Evolutionary conservation across 2,329 filamentous ascomycete genomes (phyloP), one percentile per base, ranked within the genome.

Genomic region (Cercospora zeina): DNA sequence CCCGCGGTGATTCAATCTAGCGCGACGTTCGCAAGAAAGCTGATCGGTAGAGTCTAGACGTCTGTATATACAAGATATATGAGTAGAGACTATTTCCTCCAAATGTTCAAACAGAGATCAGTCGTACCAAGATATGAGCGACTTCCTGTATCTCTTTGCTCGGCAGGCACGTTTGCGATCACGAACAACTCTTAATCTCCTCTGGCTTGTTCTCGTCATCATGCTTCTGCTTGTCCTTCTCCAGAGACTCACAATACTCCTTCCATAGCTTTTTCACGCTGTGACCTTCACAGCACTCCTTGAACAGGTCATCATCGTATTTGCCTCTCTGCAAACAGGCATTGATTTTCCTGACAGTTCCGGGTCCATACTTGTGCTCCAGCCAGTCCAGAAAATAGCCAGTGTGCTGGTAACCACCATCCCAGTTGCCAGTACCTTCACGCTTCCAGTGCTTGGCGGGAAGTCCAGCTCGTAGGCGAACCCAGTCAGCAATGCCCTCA

Each of bases 401-500:
- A 6, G 93, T 97, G 68, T 89, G 85, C 79, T 97, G 89, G 77
- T 97, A 97, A 0, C 93, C 93, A 39, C 82, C 84, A 75, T 96
- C 91, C 93, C 93, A 97, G n/a, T 83, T 81, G 16, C 83, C 83
- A 16, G 81, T 77, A 2, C 75, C 74, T 24, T 80, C 79, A 45
- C 77, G 76, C 73, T 85, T 88, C 93, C 93, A 97, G 77, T 97
- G 93, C 54, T 90, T 89, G 42, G 93, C 91, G 8, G 81, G 85
- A 30, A 96, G 82, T 0, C 83, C 84, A 54, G 87, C 87, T 66
- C 85, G 86, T 64, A 97, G 78, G 1, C 93, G 84, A 24, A 97
- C 93, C 85, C 91, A 97, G 77, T 97, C 95, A 19, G 93, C 93
- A 58, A 97, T 86, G 0, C 93, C 93, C 76, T 97, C 93, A 60